Evolutionary conservation across 805 yeast genomes (phyloP).

Genomic region (Wickerhamiella spandovensis): DNA sequence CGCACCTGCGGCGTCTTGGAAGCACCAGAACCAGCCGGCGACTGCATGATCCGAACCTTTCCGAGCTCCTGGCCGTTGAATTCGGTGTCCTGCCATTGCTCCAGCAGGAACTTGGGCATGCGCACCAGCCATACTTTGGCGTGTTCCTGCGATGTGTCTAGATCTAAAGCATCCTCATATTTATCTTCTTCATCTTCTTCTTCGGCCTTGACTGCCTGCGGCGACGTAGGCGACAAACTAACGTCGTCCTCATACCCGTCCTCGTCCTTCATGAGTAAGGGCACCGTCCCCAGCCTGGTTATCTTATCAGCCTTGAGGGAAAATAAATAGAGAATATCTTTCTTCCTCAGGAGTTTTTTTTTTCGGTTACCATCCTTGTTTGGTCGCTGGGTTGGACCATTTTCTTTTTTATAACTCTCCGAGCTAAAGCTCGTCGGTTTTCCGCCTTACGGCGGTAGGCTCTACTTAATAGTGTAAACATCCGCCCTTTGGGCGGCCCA

Average conservation of each 20-base stretch:
- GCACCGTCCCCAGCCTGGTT: too few species aligned
- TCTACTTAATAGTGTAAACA: too few species aligned
- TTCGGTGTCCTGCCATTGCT: slow-evolving; percentile 56
- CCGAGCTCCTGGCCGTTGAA: slow-evolving; percentile 66
- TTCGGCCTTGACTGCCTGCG: slow-evolving; percentile 20
- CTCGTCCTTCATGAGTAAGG: background rate
- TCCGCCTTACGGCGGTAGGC: too few species aligned
- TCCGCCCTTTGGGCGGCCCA: too few species aligned
- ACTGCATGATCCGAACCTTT: slow-evolving; percentile 58
- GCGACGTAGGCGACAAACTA: slow-evolving; percentile 24
- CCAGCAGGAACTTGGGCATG: slow-evolving; percentile 75
- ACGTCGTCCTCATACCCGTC: slow-evolving; percentile 26
- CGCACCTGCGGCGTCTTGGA: slow-evolving; percentile 20
- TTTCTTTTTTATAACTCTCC: too few species aligned
- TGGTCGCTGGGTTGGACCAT: too few species aligned
- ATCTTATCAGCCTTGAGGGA: too few species aligned
- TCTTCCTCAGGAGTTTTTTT: too few species aligned
- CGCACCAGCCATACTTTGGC: slow-evolving; percentile 88
- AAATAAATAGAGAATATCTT: too few species aligned
- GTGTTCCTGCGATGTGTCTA: slow-evolving; percentile 47
- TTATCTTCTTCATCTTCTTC: slow-evolving; percentile 28
- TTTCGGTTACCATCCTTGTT: too few species aligned
- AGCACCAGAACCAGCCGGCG: slow-evolving; percentile 13
- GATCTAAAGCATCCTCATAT: slow-evolving; percentile 58
- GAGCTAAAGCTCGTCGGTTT: too few species aligned